A percentile compares a stretch with the other conserved stretches of the same genome.
Evolutionary conservation across 1,284 basidiomycete genomes (phyloP).

Genomic region (Pulchroboletus neoregius): DNA sequence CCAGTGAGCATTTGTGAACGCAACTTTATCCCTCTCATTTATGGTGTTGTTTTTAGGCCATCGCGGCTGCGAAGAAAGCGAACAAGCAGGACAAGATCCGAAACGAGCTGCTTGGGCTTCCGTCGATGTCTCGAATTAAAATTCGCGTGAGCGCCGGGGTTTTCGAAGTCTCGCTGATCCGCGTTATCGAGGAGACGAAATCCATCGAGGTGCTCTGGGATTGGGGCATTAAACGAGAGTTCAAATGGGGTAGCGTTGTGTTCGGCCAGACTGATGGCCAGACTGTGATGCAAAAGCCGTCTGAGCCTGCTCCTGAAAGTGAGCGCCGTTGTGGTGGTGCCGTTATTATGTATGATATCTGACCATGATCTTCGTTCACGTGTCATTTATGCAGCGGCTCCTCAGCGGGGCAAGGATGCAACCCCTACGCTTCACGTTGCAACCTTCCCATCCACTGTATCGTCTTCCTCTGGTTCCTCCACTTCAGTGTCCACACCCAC

Average conservation of each 20-base stretch:
- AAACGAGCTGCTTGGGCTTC: conserved; percentile 62
- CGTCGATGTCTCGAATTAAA: conserved; percentile 70
- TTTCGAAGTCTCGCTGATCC: conserved; percentile 73
- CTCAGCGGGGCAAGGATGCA: conserved; percentile 13
- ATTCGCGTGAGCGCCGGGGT: conserved; percentile 74
- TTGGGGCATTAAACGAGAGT: conserved; percentile 61
- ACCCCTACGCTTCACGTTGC: conserved; percentile 31
- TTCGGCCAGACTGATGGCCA: conserved; percentile 58
- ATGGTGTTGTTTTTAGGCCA: conserved; percentile 41
- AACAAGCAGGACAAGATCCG: conserved; percentile 64
- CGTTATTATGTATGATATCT: neutral
- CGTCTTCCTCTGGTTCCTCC: conserved; percentile 27
- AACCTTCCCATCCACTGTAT: conserved; percentile 34
- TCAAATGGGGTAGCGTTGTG: conserved; percentile 76
- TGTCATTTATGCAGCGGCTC: conserved; percentile 11
- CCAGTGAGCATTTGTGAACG: conserved; percentile 52
- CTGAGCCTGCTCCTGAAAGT: conserved; percentile 44
- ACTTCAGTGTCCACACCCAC: conserved; percentile 21
- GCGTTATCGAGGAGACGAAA: conserved; percentile 62
- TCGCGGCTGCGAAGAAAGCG: conserved; percentile 68
- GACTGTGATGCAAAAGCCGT: conserved; percentile 61
- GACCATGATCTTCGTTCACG: conserved; percentile 4
- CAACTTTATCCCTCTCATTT: neutral
- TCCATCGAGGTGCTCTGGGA: conserved; percentile 82
- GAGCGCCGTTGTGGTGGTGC: conserved; percentile 16